Evolutionary conservation across 1,284 basidiomycete genomes (phyloP).

Genomic region (Leccinum variabile): DNA sequence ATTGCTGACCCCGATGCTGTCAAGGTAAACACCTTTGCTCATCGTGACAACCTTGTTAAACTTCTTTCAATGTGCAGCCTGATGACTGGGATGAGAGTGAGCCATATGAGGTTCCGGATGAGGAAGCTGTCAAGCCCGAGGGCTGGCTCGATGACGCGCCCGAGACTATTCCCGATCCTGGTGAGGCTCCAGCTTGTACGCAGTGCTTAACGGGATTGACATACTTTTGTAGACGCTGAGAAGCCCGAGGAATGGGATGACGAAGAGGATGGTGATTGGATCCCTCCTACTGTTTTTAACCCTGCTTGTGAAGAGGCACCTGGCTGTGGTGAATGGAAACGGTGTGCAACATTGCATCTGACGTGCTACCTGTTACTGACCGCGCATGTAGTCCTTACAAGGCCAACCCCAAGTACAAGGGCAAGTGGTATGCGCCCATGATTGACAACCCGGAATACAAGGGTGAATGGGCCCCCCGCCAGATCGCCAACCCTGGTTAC

Average conservation of each 20-base stretch:
- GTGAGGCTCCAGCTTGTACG: slow-evolving; percentile 36
- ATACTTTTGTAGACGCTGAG: slow-evolving; percentile 60
- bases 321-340: slow-evolving; percentile 93
- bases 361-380: slow-evolving; percentile 13
- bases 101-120: slow-evolving; percentile 87
- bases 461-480: slow-evolving; percentile 90
- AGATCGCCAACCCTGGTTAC: slow-evolving; percentile 91
- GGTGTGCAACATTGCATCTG: slow-evolving; percentile 39
- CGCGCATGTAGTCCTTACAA: slow-evolving; percentile 65
- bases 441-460: slow-evolving; percentile 98
- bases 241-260: slow-evolving; percentile 99
- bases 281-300: slow-evolving; percentile 86
- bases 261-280: slow-evolving; percentile 99
- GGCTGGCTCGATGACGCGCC: slow-evolving; percentile 96
- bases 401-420: slow-evolving; percentile 91
- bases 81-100: slow-evolving; percentile 96
- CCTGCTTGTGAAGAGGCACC: slow-evolving; percentile 87
- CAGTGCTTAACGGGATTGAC: slow-evolving; percentile 11
- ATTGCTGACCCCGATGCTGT: slow-evolving; percentile 85
- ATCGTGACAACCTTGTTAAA: background rate
- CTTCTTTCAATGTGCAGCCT: slow-evolving; percentile 49
- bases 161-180: slow-evolving; percentile 82
- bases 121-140: slow-evolving; percentile 86
- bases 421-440: slow-evolving; percentile 93
- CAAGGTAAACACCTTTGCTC: slow-evolving; percentile 53